phyloP scores from a whole-genome alignment of 176 grass and related monocot genomes.

The Carex parvula region DNA sequence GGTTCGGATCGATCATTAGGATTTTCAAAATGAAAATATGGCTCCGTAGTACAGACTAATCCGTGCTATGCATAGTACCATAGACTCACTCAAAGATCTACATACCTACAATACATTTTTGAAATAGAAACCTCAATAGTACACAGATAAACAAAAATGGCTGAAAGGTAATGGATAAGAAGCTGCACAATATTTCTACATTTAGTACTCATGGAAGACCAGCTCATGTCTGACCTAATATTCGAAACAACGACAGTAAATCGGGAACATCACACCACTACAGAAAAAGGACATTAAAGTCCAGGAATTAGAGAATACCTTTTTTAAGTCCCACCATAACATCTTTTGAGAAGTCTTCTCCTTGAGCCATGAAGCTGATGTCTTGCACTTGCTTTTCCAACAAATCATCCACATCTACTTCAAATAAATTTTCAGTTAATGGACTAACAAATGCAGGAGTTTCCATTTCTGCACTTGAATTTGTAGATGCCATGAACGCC shows the following conservation, averaged over 20 bases:
- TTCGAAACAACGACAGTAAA: not conserved
- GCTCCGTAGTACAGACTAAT: no score
- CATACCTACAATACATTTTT: not conserved
- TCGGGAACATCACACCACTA: not conserved
- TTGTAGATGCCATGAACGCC: constrained; percentile 29
- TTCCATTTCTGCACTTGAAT: constrained; percentile 6
- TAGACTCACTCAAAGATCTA: not conserved
- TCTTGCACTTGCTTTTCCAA: constrained; percentile 49
- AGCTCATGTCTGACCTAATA: not conserved
- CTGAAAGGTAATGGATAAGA: not conserved
- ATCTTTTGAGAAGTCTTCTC: constrained; percentile 24
- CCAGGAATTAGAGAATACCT: constrained; percentile 22
- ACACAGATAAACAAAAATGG: not conserved
- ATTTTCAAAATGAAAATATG: no score
- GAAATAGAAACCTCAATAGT: not conserved
- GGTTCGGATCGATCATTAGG: no score
- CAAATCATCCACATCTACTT: constrained; percentile 16
- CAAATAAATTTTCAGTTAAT: constrained; percentile 28
- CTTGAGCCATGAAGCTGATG: constrained; percentile 32
- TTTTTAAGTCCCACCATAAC: constrained; percentile 2
- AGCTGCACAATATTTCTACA: not conserved
- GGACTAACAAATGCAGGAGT: constrained; percentile 13
- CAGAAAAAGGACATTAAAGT: not conserved
- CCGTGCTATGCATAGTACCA: no score
- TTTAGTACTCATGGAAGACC: constrained; percentile 8